Evolutionary conservation across 1,284 basidiomycete species (phyloP).

Genomic region (Mycena citricolor): DNA sequence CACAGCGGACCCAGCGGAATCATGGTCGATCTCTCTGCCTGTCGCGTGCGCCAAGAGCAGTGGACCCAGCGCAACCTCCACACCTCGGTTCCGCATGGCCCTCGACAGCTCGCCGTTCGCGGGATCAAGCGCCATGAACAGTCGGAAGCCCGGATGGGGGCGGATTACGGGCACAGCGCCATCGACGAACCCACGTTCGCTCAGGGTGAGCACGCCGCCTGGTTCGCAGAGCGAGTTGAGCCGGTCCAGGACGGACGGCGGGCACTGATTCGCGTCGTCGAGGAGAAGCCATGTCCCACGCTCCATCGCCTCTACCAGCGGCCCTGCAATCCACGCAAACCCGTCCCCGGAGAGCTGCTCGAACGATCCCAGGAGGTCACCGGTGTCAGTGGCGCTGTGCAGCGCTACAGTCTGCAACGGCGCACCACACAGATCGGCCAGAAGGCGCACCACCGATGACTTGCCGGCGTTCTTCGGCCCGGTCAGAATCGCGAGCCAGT

Average conservation of each 20-base stretch:
- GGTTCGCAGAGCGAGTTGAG: conserved; percentile 96
- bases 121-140: conserved; percentile 95
- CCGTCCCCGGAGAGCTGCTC: conserved; percentile 83
- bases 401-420: conserved; percentile 75
- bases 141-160: conserved; percentile 87
- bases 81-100: conserved; percentile 97
- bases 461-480: conserved; percentile 82
- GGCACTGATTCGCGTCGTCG: conserved; percentile 94
- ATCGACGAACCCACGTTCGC: conserved; percentile 85
- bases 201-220: conserved; percentile 79
- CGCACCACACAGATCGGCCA: conserved; percentile 76
- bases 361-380: conserved; percentile 93
- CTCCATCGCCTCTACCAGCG: conserved; percentile 87
- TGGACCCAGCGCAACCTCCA: conserved; percentile 88
- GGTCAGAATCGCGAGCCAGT: conserved; percentile 88
- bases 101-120: conserved; percentile 92
- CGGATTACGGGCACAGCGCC: conserved; percentile 74
- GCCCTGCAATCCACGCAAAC: conserved; percentile 97
- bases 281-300: conserved; percentile 89
- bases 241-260: conserved; percentile 92
- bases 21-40: conserved; percentile 45
- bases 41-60: conserved; percentile 38
- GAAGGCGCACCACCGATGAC: conserved; percentile 68
- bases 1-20: conserved; percentile 45
- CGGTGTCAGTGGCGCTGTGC: conserved; percentile 89